Evolutionary conservation across 1,284 basidiomycete genomes (phyloP).

Genomic region (Tilletia walkeri): DNA sequence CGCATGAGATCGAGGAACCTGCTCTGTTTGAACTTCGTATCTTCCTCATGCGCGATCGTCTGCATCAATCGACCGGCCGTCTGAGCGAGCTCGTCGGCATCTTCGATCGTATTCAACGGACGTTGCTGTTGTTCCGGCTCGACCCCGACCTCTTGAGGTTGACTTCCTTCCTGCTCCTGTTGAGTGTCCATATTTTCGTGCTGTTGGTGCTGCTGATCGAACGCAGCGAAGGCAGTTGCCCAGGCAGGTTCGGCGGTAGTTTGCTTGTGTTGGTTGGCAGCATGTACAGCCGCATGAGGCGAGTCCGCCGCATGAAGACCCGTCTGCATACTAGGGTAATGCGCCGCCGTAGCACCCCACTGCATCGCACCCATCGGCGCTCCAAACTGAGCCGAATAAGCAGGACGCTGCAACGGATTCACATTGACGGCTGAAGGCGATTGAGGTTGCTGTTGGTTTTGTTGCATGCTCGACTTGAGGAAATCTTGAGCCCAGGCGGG

Average conservation of each 20-base stretch:
- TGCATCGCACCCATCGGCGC: conserved; percentile 14
- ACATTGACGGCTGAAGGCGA: neutral
- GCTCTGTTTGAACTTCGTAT: conserved; percentile 84
- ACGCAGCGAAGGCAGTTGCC: conserved; percentile 50
- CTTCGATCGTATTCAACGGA: conserved; percentile 17
- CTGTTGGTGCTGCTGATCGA: conserved; percentile 24
- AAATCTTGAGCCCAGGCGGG: conserved; percentile 15
- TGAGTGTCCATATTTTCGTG: conserved; percentile 7
- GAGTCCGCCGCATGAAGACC: conserved; percentile 22
- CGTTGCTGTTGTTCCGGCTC: conserved; percentile 12
- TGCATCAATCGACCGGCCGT: conserved; percentile 56
- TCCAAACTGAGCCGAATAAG: conserved; percentile 9
- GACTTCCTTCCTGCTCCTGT: neutral
- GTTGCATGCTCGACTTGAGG: conserved; percentile 11
- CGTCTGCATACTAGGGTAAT: conserved; percentile 23
- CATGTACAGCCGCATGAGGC: conserved; percentile 24
- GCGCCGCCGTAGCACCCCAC: conserved; percentile 21
- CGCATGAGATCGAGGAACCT: conserved; percentile 83
- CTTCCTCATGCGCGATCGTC: conserved; percentile 61
- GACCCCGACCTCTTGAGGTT: neutral
- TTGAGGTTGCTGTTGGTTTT: neutral
- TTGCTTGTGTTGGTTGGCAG: conserved; percentile 18
- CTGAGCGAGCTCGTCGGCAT: conserved; percentile 54
- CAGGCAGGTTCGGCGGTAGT: conserved; percentile 35
- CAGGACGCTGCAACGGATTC: neutral